These are phyloP conservation scores for Gracilaria gracilis DNA, from an alignment of 23 red algal species.

Conservation along the genomic window DNA sequence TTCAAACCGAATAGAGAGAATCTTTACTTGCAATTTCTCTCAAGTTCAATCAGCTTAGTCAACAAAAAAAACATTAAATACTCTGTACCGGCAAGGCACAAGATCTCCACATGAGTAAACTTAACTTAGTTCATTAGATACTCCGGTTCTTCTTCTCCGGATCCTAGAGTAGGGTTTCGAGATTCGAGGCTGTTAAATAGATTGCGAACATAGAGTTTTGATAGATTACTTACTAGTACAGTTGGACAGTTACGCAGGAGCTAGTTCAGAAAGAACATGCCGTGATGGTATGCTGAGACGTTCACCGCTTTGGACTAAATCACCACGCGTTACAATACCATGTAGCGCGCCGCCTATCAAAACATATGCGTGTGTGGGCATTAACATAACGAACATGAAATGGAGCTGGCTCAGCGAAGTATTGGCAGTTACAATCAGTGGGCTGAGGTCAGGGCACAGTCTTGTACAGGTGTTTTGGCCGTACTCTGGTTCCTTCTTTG, in stretches of 20 bases:
- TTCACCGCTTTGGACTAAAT: slow-evolving; percentile 79
- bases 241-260: not conserved
- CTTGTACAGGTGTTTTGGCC: slow-evolving; percentile 29
- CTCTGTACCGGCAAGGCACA: not conserved
- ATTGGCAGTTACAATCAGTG: slow-evolving; percentile 87
- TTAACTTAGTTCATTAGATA: not conserved
- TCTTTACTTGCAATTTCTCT: not conserved
- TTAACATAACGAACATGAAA: slow-evolving; percentile 99
- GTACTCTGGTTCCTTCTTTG: not conserved
- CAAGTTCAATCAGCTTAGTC: not conserved
- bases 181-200: slow-evolving; percentile 20
- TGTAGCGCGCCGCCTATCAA: slow-evolving; percentile 70
- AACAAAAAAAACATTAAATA: slow-evolving; percentile 4
- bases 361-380: slow-evolving; percentile 94
- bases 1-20: not conserved
- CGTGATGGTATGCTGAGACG: not conserved
- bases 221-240: slow-evolving; percentile 5
- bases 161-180: slow-evolving; percentile 1
- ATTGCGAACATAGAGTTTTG: slow-evolving; percentile 15
- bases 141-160: not conserved
- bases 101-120: not conserved
- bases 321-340: slow-evolving; percentile 87
- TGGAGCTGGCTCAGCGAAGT: slow-evolving; percentile 89
- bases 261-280: slow-evolving; percentile 28
- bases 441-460: slow-evolving; percentile 81